Evolutionary conservation across 2,329 filamentous ascomycete genomes (phyloP).

Genomic region (Davidsoniella australis): DNA sequence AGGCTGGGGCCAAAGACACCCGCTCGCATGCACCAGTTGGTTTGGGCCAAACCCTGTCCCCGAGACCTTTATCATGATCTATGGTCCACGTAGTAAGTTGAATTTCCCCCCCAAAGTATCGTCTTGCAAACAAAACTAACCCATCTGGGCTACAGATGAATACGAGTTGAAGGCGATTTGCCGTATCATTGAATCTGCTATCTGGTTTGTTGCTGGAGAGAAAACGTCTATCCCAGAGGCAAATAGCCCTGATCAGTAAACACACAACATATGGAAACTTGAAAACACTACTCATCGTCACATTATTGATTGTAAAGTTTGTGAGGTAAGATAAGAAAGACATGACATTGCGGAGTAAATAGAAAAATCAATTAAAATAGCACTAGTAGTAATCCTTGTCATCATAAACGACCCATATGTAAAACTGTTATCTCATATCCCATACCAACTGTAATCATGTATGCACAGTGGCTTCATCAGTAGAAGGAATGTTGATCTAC

Average conservation of each 20-base stretch:
- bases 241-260: too few species aligned
- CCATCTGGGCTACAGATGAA: constrained; percentile 25
- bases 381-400: background rate
- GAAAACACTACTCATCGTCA: too few species aligned
- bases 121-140: background rate
- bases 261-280: too few species aligned
- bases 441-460: background rate
- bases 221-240: constrained; percentile 14
- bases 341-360: background rate
- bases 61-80: constrained; percentile 62
- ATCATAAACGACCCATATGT: background rate
- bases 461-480: background rate
- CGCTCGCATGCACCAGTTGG: constrained; percentile 49
- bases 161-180: constrained; percentile 51
- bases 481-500: background rate
- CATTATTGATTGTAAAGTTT: too few species aligned
- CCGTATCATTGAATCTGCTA: constrained; percentile 54
- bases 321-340: too few species aligned
- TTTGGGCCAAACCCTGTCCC: constrained; percentile 49
- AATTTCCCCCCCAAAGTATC: background rate
- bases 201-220: constrained; percentile 44
- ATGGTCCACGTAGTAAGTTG: constrained; percentile 48
- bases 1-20: constrained; percentile 63
- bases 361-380: background rate
- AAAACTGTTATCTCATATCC: background rate